A percentile compares a stretch with the other conserved stretches of the same genome.
These are phyloP conservation scores for Coemansia furcata DNA, from an alignment of 192 early-diverging fungal genomes.

Conservation along the genomic window DNA sequence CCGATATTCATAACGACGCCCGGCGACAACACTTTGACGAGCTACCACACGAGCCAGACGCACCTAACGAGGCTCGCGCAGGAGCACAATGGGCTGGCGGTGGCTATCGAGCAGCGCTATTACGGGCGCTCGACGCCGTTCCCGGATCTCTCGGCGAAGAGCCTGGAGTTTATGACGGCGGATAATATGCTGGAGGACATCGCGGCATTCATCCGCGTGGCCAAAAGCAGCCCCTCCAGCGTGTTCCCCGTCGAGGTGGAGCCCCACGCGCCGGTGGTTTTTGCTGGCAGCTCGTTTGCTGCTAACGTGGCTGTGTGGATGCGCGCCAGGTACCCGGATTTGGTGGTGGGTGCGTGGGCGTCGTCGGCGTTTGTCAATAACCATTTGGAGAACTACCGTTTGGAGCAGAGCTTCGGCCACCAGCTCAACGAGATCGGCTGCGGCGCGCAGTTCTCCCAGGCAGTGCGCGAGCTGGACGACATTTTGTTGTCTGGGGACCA, in stretches of 20 bases:
- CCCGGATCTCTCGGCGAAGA: slow-evolving; percentile 16
- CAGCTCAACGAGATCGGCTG: slow-evolving; percentile 22
- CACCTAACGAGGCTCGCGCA: slow-evolving; percentile 44
- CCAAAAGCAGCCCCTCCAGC: neutral
- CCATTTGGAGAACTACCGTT: slow-evolving; percentile 55
- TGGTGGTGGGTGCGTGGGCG: slow-evolving; percentile 60
- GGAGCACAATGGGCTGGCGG: slow-evolving; percentile 49
- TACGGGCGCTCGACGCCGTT: slow-evolving; percentile 54
- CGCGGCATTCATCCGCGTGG: slow-evolving; percentile 12
- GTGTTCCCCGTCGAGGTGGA: neutral
- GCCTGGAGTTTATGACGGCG: slow-evolving; percentile 14
- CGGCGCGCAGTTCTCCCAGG: slow-evolving; percentile 17
- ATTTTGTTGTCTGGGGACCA: slow-evolving; percentile 8
- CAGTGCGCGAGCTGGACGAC: slow-evolving; percentile 32
- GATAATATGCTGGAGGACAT: slow-evolving; percentile 21
- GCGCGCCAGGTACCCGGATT: slow-evolving; percentile 55
- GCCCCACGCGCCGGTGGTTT: slow-evolving; percentile 53
- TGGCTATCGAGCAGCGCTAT: slow-evolving; percentile 58
- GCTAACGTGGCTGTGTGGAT: slow-evolving; percentile 74
- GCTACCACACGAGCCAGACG: slow-evolving; percentile 1
- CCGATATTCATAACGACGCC: slow-evolving; percentile 18
- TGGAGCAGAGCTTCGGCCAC: slow-evolving; percentile 40
- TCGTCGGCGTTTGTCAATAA: slow-evolving; percentile 66
- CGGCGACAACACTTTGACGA: slow-evolving; percentile 7
- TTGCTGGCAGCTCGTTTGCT: slow-evolving; percentile 67